Evolutionary conservation across 495 filamentous ascomycete genomes (phyloP), one percentile per base, ranked within the genome.

Genomic region (Tuber magnatum): DNA sequence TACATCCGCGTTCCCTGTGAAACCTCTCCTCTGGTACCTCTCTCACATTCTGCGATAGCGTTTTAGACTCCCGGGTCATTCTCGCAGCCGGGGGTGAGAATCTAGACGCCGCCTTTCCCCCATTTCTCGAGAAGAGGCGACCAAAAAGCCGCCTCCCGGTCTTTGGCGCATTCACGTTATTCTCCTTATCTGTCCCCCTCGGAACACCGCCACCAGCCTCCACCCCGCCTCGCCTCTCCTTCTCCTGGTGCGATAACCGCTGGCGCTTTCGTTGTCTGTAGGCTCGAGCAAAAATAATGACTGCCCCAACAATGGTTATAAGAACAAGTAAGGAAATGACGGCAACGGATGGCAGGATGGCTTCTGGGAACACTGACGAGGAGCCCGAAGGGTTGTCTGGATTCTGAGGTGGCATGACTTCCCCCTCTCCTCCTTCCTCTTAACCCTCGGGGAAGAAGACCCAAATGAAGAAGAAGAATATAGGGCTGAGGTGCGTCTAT

Each of bases 291-390:
- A 81, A 81, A 68, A 81, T 79, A 48, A 76, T 75, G 68, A 81
- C 80, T 81, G 80, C 80, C n/a, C 73, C 80, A 75, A 77, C 68
- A 48, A 81, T 76, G 76, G 75, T 81, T 81, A 81, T 81, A 74
- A 81, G 80, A 78, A 81, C 79, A 51, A 81, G 73, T 72, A 81
- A 68, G 68, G 79, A 71, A 81, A 81, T 70, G 35, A 81, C 76
- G 71, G 76, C 76, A 74, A 81, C 68, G 72, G 80, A 78, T 35
- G 80, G 79, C 44, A 81, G 71, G 73, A 81, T 81, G 41, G 76
- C 80, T 79, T 76, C 78, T 81, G 74, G 80, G 80, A 80, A 73
- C 69, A 81, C 80, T 81, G 80, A 81, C 80, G 77, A 79, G 77
- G 77, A 79, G 28, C 32, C 28, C 28, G 56, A 65, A 78, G 76